Base-by-base conservation (phyloP, 257 asterid species). In the Nicotiana undulata region DNA sequence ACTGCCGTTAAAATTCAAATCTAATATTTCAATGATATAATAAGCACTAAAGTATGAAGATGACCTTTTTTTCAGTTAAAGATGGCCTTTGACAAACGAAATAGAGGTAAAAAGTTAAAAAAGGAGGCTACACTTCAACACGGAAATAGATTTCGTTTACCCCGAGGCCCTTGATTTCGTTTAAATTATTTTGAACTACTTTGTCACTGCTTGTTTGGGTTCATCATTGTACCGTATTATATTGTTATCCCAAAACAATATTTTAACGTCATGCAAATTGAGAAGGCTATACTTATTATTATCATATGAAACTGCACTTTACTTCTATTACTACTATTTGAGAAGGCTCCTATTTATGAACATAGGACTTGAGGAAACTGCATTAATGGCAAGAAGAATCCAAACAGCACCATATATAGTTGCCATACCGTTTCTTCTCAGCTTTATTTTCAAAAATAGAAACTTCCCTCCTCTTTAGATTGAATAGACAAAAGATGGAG, bases 401-500 rank as follows among this genome's bases (percentile, higher is more conserved):
- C 76, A 81, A 76, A 80, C 74, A 79, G 66, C 79, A 44, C 58
- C 46, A 29, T 72, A 80, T 64, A 85, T 76, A 80, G 88, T 83
- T 89, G 86, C 44, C 77, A 56, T 74, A 52, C 82, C 34, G 10
- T n/a, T 58, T 52, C 67, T 76, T 52, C 58, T 15, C 58, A 11
- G 58, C 17, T 52, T 60, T 17, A 63, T 63, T 64, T 29, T 29
- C 13, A 64, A 31, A 64, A 17, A 15, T 5, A 29, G 46, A 63
- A 29, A 81, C 77, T 53, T 76, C 77, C 37, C 83, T 60, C 17
- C 55, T 11, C 66, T 24, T 24, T 61, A 61, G 16, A 20, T 28
- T 24, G 31, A 34, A 49, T 12, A 61, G n/a, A 22, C 3, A 44
- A 20, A 40, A 31, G 55, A 31, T 92, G 95, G 92, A 86, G 82